A percentile compares a stretch with the other conserved stretches of the same genome.
Conservation (phyloP, 2,329 filamentous ascomycete species). For the Sclerotinia borealis region DNA sequence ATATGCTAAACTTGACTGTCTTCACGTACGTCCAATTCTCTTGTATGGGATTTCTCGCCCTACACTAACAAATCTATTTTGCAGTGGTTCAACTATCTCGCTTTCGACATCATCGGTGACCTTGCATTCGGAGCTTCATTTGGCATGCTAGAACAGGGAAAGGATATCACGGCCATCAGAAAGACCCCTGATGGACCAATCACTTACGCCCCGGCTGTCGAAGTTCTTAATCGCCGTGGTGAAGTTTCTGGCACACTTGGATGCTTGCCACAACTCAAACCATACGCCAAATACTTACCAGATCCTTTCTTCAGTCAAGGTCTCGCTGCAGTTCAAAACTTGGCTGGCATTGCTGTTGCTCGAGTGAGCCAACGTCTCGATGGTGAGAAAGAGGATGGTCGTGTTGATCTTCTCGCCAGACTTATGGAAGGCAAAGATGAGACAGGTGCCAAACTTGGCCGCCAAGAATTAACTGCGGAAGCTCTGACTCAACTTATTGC, state of each 20-base stretch:
- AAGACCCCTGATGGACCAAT: constrained; percentile 52
- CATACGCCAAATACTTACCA: constrained; percentile 72
- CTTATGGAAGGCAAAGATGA: constrained; percentile 83
- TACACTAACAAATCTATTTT: neutral
- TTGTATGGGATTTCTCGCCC: neutral
- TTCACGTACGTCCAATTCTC: constrained; percentile 39
- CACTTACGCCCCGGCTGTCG: constrained; percentile 70
- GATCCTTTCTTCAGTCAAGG: constrained; percentile 77
- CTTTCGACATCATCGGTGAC: constrained; percentile 49
- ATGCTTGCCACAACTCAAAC: constrained; percentile 65
- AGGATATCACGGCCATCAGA: constrained; percentile 70
- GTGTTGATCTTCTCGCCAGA: constrained; percentile 73
- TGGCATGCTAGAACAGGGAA: constrained; percentile 75
- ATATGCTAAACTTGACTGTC: constrained; percentile 63
- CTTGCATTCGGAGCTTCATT: constrained; percentile 71
- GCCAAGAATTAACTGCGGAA: constrained; percentile 79
- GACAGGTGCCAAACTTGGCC: constrained; percentile 66
- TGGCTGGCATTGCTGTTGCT: constrained; percentile 83
- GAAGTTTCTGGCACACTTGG: constrained; percentile 80
- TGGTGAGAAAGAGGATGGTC: constrained; percentile 56
- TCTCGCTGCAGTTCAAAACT: constrained; percentile 66
- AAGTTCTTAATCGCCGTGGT: constrained; percentile 81
- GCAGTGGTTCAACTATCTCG: constrained; percentile 66
- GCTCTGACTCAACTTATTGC: constrained; percentile 84
- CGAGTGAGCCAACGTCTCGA: constrained; percentile 74